These are phyloP conservation scores for Hanseniaspora lindneri DNA, from an alignment of 805 yeast genomes.

Conservation along the genomic window DNA sequence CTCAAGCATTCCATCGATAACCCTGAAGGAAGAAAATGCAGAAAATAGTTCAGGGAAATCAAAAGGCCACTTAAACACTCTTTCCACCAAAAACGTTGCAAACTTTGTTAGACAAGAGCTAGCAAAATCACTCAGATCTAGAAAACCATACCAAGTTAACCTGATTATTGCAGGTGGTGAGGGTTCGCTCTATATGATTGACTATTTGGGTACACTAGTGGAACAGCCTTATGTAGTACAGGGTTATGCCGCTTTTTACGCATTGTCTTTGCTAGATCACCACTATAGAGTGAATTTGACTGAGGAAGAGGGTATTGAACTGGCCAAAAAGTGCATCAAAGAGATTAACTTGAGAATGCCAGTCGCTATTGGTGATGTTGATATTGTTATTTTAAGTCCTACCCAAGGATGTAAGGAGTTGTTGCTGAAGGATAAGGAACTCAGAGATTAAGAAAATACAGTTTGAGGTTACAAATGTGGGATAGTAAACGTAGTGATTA, in stretches of 20 bases:
- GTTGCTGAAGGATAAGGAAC: conserved; percentile 6
- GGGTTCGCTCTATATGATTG: conserved; percentile 68
- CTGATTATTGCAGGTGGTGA: conserved; percentile 81
- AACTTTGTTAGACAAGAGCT: conserved; percentile 78
- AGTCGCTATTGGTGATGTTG: conserved; percentile 14
- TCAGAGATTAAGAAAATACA: conserved; percentile 8
- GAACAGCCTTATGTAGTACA: conserved; percentile 94
- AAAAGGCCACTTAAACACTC: conserved; percentile 32
- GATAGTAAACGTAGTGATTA: too few species aligned
- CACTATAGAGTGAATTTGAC: conserved; percentile 72
- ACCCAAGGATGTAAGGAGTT: conserved; percentile 32
- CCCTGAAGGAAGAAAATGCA: neutral
- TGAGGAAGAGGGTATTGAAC: conserved; percentile 62
- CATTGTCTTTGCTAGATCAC: conserved; percentile 78
- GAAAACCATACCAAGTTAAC: conserved; percentile 91
- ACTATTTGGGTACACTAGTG: conserved; percentile 83
- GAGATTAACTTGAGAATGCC: conserved; percentile 83
- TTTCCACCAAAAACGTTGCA: conserved; percentile 77
- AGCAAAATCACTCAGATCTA: conserved; percentile 79
- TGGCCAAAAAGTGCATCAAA: conserved; percentile 58
- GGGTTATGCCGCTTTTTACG: conserved; percentile 95
- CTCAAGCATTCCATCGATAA: conserved; percentile 21
- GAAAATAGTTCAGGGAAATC: neutral
- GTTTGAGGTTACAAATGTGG: too few species aligned
- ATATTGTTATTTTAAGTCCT: conserved; percentile 8